Base-by-base conservation (phyloP, 371 early-diverging fungal genomes). In the Vittaforma corneae region DNA sequence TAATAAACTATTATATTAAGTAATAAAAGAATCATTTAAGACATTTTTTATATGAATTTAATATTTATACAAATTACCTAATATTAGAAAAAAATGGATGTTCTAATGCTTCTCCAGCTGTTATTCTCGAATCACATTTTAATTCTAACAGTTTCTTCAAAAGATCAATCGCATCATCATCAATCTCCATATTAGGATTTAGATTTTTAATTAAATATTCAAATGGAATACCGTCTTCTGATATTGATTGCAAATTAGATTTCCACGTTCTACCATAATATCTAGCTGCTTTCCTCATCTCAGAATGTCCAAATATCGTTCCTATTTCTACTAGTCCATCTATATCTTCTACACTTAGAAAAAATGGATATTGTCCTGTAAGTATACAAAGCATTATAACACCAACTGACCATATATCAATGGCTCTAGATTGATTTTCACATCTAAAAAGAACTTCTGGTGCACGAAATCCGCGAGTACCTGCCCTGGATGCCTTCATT, bases 381-480 rank as follows among this genome's bases (percentile, higher is more conserved):
- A 93, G 67, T 42, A 94, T 76, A 33, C 55, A 83, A 84, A 92
- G 77, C 29, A 97, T 76, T 33, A 88, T 90, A 0, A 91, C 91
- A 16, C 97, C 95, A 0, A 83, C 92, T 0, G 92, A 84, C 97
- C 97, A 97, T 0, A 92, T 80, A 77, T 92, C 91, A 53, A 92
- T 86, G 0, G 86, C 84, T 20, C 83, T 82, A 1, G 90, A 87
- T 71, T 94, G 97, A 50, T 85, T 55, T 0, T 75, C 68, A n/a
- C 85, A 84, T 53, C 88, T 84, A 65, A 97, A 81, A 16, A 97
- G 76, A 0, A 94, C 90, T 73, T 97, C 97, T 0, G 97, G 97
- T 2, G 95, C 91, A 24, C 94, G 82, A 68, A 92, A 97, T 22
- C 96, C 96, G 51, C 92, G 80, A 0, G 98, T 97, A 14, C 98